Conservation (phyloP, 2,329 filamentous ascomycete species). For the Stachybotrys chlorohalonatus region DNA sequence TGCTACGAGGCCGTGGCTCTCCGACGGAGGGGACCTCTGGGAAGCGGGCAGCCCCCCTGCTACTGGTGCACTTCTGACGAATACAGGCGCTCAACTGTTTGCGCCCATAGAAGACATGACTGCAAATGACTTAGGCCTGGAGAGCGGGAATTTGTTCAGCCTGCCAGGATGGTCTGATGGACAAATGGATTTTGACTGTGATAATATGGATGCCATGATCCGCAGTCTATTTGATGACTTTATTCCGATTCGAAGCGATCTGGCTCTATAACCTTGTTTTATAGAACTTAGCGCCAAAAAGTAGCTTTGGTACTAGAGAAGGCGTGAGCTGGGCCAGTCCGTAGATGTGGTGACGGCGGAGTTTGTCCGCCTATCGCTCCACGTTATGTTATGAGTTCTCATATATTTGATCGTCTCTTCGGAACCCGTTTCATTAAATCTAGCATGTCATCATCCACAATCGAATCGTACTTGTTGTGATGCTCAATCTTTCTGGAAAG, state of each 20-base stretch:
- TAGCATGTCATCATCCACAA: background rate
- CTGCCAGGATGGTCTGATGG: background rate
- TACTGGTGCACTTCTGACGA: background rate
- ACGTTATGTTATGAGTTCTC: background rate
- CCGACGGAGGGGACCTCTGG: background rate
- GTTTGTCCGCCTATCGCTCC: background rate
- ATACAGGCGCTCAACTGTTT: background rate
- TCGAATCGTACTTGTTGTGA: conserved; percentile 7
- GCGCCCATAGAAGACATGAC: background rate
- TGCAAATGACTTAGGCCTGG: background rate
- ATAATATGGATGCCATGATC: conserved; percentile 23
- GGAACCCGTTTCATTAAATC: too few relatives aligned
- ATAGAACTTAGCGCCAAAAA: background rate
- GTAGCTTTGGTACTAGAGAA: background rate
- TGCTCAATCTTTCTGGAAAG: conserved; percentile 31
- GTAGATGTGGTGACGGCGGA: background rate
- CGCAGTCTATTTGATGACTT: conserved; percentile 25
- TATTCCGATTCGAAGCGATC: conserved; percentile 14
- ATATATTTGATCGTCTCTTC: background rate
- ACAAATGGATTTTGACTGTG: conserved; percentile 5
- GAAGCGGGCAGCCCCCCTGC: background rate
- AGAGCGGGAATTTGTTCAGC: background rate
- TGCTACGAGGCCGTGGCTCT: background rate
- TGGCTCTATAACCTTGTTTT: background rate
- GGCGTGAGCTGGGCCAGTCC: background rate